Base-by-base conservation (phyloP, 441 rosid species). In the Jatropha podagrica region DNA sequence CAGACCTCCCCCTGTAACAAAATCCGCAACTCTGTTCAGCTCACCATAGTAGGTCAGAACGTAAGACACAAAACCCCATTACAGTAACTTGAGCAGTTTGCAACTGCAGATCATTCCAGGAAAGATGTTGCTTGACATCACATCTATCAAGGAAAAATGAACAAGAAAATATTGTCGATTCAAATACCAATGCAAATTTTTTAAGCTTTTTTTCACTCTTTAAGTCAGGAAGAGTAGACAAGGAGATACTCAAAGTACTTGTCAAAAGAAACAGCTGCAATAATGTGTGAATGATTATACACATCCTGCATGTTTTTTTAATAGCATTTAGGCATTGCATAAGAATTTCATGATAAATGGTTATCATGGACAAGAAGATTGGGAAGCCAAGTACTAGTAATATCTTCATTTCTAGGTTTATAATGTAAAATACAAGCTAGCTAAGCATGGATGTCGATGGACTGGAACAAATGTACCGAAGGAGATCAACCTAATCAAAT, bases 1-100 rank as follows among this genome's bases (percentile, higher is more conserved):
- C 68, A 93, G 84, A 76, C 98, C 99, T 61, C 98, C 97, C 26
- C 97, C 99, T 96, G 90, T 41, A 46, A 78, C 41, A 74, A 83
- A 80, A 68, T 58, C 18, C 61, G 55, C 46, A 60, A 59, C 44
- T 63, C 13, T 58, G 67, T 63, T 78, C 40, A 84, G 70, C 18
- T 62, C n/a, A 65, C 38, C 26, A 15, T 9, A 8, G 27, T 42
- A 46, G 46, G 71, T 23, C 65, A 59, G 64, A 38, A 17, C 63
- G 17, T 26, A 38, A 23, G 27, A 63, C 7, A 40, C 4, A 56
- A 37, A 55, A 20, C 37, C 32, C 44, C n/a, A 20, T 5, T 18
- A 44, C 20, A 71, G 41, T 42, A 55, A 13, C 67, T 54, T 4
- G 64, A 26, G 65, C 38, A 69, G 26, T 48, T 54, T 42, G 14